Conservation (phyloP, 2,329 filamentous ascomycete genomes). For the Monascus ruber region DNA sequence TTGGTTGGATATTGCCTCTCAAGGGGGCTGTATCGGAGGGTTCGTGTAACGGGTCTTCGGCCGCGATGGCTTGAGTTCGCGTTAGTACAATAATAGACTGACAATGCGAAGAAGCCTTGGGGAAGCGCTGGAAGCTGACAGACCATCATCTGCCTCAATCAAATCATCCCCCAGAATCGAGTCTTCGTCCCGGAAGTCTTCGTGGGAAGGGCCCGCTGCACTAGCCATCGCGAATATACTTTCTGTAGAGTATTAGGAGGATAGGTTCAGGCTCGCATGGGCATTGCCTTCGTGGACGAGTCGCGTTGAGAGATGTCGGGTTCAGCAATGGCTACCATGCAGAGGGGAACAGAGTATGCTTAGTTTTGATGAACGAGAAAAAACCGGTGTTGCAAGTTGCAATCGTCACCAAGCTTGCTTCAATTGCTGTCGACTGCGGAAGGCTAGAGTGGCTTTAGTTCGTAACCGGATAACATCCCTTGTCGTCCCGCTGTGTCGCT, state of each 20-base stretch:
- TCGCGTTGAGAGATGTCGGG: too few relatives aligned
- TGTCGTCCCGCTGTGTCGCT: too few relatives aligned
- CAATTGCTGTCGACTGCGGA: too few relatives aligned
- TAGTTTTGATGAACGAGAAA: too few relatives aligned
- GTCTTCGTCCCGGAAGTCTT: constrained; percentile 51
- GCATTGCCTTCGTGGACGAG: constrained; percentile 11
- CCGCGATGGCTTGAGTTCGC: constrained; percentile 57
- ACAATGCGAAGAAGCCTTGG: neutral
- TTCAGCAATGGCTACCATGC: too few relatives aligned
- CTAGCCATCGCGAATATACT: constrained; percentile 21
- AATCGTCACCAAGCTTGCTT: too few relatives aligned
- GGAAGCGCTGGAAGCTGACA: constrained; percentile 6
- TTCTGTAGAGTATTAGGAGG: neutral
- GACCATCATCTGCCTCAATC: constrained; percentile 71
- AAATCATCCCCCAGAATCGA: constrained; percentile 58
- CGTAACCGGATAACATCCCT: too few relatives aligned
- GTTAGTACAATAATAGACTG: neutral
- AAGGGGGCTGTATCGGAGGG: constrained; percentile 66
- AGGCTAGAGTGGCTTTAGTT: too few relatives aligned
- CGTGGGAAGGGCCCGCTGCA: constrained; percentile 36
- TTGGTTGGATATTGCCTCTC: constrained; percentile 66
- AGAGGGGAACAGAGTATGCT: too few relatives aligned
- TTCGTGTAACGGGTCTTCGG: constrained; percentile 69
- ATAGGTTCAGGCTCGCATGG: constrained; percentile 5
- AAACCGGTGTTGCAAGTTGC: too few relatives aligned